Conservation (phyloP, 495 filamentous ascomycete genomes). For the Penicilliopsis zonata region DNA sequence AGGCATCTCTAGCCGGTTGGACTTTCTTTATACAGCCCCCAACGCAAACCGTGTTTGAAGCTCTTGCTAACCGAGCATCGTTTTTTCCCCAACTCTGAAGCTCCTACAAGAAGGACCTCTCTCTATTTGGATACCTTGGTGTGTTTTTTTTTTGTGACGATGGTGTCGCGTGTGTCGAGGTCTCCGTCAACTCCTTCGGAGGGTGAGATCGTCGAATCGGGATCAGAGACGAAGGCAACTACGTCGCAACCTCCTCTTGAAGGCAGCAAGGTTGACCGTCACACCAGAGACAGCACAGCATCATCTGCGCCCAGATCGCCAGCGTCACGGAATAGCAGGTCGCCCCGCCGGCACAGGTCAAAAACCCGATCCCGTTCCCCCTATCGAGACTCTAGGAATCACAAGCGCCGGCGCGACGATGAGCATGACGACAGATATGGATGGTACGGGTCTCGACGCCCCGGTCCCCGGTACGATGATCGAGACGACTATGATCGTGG, state of each 20-base stretch:
- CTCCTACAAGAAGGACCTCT: conserved; percentile 17
- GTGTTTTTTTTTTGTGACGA: conserved; percentile 5
- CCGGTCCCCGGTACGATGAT: conserved; percentile 23
- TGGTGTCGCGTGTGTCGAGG: conserved; percentile 31
- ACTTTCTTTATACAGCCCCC: conserved; percentile 26
- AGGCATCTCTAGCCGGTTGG: conserved; percentile 26
- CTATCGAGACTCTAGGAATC: conserved; percentile 39
- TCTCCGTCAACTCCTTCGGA: conserved; percentile 47
- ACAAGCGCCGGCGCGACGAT: conserved; percentile 61
- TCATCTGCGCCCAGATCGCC: conserved; percentile 40
- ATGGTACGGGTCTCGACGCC: conserved; percentile 37
- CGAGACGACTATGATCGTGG: conserved; percentile 16
- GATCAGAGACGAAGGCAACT: conserved; percentile 58
- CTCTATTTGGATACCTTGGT: conserved; percentile 5
- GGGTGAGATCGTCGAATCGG: conserved; percentile 79
- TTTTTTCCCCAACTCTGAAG: conserved; percentile 17
- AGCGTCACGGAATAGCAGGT: conserved; percentile 22
- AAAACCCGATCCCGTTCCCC: conserved; percentile 31
- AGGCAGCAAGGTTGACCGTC: conserved; percentile 68
- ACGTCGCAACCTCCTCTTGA: conserved; percentile 63
- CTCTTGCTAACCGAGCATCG: conserved; percentile 15
- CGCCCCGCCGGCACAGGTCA: conserved; percentile 28
- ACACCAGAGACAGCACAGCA: conserved; percentile 44
- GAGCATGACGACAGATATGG: conserved; percentile 35
- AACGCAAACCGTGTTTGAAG: conserved; percentile 6